Base-by-base conservation (phyloP, 1,284 basidiomycete genomes). In the Phlebopus sp. region DNA sequence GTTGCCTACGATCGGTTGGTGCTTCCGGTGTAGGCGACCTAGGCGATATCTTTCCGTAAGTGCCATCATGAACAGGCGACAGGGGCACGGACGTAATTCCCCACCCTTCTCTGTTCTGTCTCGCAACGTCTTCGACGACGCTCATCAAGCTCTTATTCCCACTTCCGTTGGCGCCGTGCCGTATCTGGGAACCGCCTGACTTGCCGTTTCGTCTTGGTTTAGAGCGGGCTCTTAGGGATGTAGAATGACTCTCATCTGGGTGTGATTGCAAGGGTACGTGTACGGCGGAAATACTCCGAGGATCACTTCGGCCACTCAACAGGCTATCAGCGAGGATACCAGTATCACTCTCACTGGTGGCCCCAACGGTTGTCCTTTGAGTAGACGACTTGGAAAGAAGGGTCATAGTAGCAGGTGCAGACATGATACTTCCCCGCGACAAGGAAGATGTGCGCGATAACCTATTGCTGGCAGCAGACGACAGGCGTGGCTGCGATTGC, bases 91-190 rank as follows among this genome's bases (percentile, higher is more conserved):
- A 41, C 34, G n/a, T 54, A 44, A 27, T 55, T 48, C 27, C 32
- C 58, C 66, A 62, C 9, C 59, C 63, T 9, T 67, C 55, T 25
- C 67, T 52, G 53, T 77, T 76, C 44, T 64, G 64, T 37, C 69
- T 70, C 9, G 81, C 63, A 30, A 84, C 78, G 50, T 73, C 77
- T 55, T 84, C 82, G 5, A 86, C 78, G 53, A 86, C 80, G 55
- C 77, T 81, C 82, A 87, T 81, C 58, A 87, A 63, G 38, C 77
- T 85, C 38, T 66, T 54, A 38, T 53, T 69, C 13, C 43, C 27
- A 15, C 31, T 49, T 8, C 53, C 46, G 11, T 53, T 54, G 7
- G 29, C 34, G 18, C 35, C 29, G 9, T 32, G 40, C n/a, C 38
- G 43, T 2, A 23, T 37, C 19, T 51, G 51, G 2, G 52, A 17